These are phyloP conservation scores for Neurospora sp. DNA, from an alignment of 2,329 filamentous ascomycete genomes.

Conservation along the genomic window DNA sequence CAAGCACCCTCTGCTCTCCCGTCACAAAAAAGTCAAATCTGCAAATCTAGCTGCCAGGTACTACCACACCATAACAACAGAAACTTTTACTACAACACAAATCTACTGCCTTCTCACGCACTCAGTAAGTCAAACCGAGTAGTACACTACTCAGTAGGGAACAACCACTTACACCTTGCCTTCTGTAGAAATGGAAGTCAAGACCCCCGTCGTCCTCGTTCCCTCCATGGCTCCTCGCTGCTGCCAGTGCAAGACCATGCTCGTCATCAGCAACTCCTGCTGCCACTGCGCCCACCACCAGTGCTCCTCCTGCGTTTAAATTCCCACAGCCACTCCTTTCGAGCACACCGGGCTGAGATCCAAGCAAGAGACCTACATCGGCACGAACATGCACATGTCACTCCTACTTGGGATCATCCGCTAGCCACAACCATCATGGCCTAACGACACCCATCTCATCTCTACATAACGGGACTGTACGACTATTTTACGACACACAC, in stretches of 20 bases:
- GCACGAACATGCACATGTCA: neutral
- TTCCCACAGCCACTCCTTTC: neutral
- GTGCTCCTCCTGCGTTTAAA: constrained; percentile 35
- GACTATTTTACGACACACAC: neutral
- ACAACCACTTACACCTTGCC: neutral
- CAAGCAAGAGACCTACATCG: neutral
- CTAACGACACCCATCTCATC: neutral
- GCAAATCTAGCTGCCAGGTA: neutral
- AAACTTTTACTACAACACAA: neutral
- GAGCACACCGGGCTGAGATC: neutral
- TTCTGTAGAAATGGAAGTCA: neutral
- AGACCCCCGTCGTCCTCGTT: constrained; percentile 21
- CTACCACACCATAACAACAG: neutral
- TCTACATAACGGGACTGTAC: neutral
- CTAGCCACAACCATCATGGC: neutral
- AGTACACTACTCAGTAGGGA: neutral
- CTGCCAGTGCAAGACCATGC: constrained; percentile 45
- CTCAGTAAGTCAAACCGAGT: constrained; percentile 14
- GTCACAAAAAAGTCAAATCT: neutral
- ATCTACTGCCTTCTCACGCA: neutral
- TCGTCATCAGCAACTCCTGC: constrained; percentile 47
- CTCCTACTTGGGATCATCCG: neutral
- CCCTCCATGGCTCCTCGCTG: constrained; percentile 38
- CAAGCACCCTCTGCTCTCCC: neutral
- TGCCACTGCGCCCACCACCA: constrained; percentile 39